A percentile compares a stretch with the other conserved stretches of the same genome.
Evolutionary conservation across 768 basidiomycete genomes (phyloP).

Genomic region (Leccinum rimulosum): DNA sequence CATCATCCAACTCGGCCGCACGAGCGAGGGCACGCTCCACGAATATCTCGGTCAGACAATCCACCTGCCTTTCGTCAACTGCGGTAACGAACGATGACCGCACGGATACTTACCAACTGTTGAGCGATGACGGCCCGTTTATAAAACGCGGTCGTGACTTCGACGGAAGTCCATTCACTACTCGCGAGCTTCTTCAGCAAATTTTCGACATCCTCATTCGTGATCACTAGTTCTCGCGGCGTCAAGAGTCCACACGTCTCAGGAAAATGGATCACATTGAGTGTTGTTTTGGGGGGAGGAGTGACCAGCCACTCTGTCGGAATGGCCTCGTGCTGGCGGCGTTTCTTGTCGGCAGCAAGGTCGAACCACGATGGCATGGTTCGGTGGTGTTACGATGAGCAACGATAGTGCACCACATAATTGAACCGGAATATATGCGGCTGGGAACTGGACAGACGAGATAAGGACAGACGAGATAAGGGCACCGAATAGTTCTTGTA

Average conservation of each 20-base stretch:
- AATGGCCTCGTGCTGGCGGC: conserved; percentile 50
- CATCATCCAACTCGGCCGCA: conserved; percentile 65
- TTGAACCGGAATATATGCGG: conserved; percentile 4
- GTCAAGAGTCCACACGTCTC: conserved; percentile 42
- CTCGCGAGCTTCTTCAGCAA: conserved; percentile 58
- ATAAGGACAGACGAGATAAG: conserved; percentile 13
- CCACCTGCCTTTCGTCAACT: conserved; percentile 46
- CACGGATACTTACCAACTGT: conserved; percentile 52
- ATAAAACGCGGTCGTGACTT: conserved; percentile 72
- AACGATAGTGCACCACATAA: background rate
- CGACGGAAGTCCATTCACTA: conserved; percentile 58
- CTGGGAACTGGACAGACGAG: conserved; percentile 6
- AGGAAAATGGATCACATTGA: conserved; percentile 56
- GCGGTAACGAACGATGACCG: background rate
- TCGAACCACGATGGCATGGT: conserved; percentile 44
- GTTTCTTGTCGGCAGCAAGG: conserved; percentile 53
- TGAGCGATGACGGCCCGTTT: conserved; percentile 73
- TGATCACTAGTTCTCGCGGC: conserved; percentile 57
- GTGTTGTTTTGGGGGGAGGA: conserved; percentile 42
- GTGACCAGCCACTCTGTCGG: conserved; percentile 64
- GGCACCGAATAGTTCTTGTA: background rate
- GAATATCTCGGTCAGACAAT: conserved; percentile 84
- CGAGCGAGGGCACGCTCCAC: conserved; percentile 64
- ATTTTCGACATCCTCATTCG: conserved; percentile 41
- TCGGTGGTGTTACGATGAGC: background rate